Evolutionary conservation across 2,329 filamentous ascomycete genomes (phyloP).

Genomic region (Rutstroemia sydowiana): DNA sequence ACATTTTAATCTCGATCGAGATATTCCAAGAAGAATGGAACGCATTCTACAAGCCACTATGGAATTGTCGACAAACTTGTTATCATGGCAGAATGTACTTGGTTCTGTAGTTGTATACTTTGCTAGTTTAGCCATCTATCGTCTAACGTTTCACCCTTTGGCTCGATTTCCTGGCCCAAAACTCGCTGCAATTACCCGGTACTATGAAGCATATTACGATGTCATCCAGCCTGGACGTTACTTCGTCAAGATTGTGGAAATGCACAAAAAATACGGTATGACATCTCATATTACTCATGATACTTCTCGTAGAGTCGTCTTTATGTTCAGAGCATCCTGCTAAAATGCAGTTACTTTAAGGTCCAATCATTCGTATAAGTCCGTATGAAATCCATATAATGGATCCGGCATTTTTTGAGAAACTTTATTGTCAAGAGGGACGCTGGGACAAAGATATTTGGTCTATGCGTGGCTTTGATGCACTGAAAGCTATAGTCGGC

Average conservation of each 20-base stretch:
- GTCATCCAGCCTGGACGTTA: conserved; percentile 36
- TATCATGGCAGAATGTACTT: no score
- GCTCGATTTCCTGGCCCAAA: neutral
- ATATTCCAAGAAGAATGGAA: no score
- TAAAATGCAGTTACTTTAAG: neutral
- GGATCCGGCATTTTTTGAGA: conserved; percentile 2
- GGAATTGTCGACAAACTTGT: no score
- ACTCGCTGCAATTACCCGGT: conserved; percentile 11
- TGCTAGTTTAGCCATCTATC: neutral
- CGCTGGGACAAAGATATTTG: conserved; percentile 15
- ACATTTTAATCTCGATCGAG: no score
- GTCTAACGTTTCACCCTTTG: neutral
- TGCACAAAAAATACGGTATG: conserved; percentile 34
- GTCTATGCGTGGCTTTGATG: no score
- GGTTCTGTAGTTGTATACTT: no score
- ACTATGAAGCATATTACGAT: conserved; percentile 35
- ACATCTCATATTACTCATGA: no score
- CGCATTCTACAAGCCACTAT: no score
- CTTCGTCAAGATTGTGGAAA: conserved; percentile 34
- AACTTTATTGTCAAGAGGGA: conserved; percentile 13
- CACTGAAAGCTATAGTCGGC: no score
- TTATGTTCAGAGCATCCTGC: no score
- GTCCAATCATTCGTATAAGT: neutral
- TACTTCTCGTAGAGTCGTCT: no score
- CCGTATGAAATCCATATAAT: neutral